Percentiles rank a stretch among this genome's conserved stretches.
Evolutionary conservation across 2,329 filamentous ascomycete species (phyloP).

Genomic region (Neophaeococcomyces aloes): DNA sequence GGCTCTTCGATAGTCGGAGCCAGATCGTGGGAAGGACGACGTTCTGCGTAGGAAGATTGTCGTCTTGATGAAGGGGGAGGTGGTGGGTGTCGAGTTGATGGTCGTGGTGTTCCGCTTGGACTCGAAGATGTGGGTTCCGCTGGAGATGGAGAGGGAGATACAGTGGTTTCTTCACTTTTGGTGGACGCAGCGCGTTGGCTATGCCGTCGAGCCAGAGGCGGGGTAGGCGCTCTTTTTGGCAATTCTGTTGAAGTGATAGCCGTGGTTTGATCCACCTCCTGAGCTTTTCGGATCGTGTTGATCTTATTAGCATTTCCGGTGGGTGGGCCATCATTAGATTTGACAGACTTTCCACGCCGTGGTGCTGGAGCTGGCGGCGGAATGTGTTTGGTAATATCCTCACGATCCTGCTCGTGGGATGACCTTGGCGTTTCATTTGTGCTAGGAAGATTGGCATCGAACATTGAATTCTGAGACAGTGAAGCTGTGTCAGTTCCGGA

Average conservation of each 20-base stretch:
- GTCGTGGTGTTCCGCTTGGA: slow-evolving; percentile 25
- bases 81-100: slow-evolving; percentile 21
- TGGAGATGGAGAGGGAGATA: slow-evolving; percentile 10
- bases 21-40: slow-evolving; percentile 16
- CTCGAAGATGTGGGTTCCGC: slow-evolving; percentile 27
- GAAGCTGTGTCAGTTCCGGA: slow-evolving; percentile 51
- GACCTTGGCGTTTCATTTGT: slow-evolving; percentile 45
- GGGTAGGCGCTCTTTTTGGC: slow-evolving; percentile 30
- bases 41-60: slow-evolving; percentile 32
- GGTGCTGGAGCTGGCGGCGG: slow-evolving; percentile 65
- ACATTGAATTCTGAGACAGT: slow-evolving; percentile 48
- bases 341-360: slow-evolving; percentile 66
- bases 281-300: too few species aligned
- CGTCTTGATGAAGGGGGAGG: slow-evolving; percentile 49
- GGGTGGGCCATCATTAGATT: slow-evolving; percentile 25
- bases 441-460: slow-evolving; percentile 39
- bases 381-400: slow-evolving; percentile 46
- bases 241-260: background rate
- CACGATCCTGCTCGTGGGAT: slow-evolving; percentile 47
- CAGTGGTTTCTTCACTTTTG: slow-evolving; percentile 21
- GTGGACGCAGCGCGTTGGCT: slow-evolving; percentile 33
- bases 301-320: slow-evolving; percentile 18
- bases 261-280: slow-evolving; percentile 4
- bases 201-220: slow-evolving; percentile 39
- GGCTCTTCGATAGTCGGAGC: slow-evolving; percentile 5